Conservation (phyloP, 164 flowering plant genomes). For the Sextonia rubra region DNA sequence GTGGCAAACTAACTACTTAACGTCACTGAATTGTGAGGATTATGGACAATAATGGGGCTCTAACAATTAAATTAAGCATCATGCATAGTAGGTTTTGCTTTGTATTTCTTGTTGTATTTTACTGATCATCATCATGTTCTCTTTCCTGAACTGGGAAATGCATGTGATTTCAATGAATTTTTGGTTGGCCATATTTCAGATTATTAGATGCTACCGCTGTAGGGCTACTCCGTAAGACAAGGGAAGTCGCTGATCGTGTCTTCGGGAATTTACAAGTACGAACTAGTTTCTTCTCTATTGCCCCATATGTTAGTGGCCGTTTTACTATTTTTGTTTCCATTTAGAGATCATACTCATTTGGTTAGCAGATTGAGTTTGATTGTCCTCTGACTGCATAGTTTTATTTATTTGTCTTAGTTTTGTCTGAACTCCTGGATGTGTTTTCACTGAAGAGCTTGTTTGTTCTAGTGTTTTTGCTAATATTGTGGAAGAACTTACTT, state of each 20-base stretch:
- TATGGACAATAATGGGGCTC: no score
- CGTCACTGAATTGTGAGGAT: no score
- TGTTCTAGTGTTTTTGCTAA: not conserved
- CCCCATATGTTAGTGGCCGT: not conserved
- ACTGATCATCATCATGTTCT: not conserved
- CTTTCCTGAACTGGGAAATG: not conserved
- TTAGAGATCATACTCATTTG: no score
- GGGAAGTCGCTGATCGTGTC: constrained; percentile 87
- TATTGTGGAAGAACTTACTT: not conserved
- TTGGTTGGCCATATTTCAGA: constrained; percentile 32
- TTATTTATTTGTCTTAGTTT: not conserved
- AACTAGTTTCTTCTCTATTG: not conserved
- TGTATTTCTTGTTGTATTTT: not conserved
- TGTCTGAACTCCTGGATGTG: not conserved
- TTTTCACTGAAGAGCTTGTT: no score
- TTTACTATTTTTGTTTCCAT: no score
- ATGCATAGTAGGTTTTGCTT: no score
- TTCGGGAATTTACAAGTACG: constrained; percentile 85
- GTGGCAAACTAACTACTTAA: no score
- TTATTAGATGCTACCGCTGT: constrained; percentile 68
- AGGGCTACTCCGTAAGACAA: constrained; percentile 86
- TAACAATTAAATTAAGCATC: no score
- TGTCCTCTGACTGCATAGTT: not conserved
- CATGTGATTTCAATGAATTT: not conserved
- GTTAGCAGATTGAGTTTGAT: not conserved